A percentile compares a stretch with the other conserved stretches of the same genome.
These are phyloP conservation scores for Globisporangium okanoganense DNA, from an alignment of 352 stramenopile species.

Conservation along the genomic window DNA sequence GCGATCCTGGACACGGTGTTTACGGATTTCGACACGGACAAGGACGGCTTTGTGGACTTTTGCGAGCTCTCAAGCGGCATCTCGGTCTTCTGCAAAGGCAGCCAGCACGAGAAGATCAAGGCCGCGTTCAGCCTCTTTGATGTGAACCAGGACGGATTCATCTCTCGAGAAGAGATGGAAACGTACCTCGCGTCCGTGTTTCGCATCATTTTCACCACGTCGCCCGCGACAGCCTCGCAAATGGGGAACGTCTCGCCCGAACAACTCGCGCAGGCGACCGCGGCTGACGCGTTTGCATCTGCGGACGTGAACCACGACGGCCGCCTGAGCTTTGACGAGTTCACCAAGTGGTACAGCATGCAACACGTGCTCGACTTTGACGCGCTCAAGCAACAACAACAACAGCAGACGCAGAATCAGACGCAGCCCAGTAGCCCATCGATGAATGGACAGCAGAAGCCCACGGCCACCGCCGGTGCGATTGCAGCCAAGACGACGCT, in stretches of 20 bases:
- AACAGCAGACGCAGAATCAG: conserved; percentile 4
- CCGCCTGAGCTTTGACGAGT: conserved; percentile 75
- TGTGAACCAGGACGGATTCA: conserved; percentile 84
- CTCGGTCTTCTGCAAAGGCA: conserved; percentile 74
- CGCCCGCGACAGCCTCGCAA: conserved; percentile 33
- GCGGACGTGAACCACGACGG: conserved; percentile 66
- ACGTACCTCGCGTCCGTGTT: conserved; percentile 86
- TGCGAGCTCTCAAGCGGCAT: conserved; percentile 82
- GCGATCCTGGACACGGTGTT: conserved; percentile 68
- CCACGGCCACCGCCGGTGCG: not conserved
- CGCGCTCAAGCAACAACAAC: conserved; percentile 17
- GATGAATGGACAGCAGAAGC: not conserved
- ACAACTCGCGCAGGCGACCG: conserved; percentile 67
- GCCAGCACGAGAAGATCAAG: conserved; percentile 77
- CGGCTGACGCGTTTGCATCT: conserved; percentile 55
- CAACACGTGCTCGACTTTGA: conserved; percentile 23
- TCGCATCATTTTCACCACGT: conserved; percentile 75
- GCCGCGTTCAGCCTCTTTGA: conserved; percentile 86
- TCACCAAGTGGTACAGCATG: conserved; percentile 78
- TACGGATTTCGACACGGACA: conserved; percentile 67
- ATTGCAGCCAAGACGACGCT: conserved; percentile 31
- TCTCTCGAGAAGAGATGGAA: conserved; percentile 80
- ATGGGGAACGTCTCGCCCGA: conserved; percentile 56
- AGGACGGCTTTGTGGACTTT: conserved; percentile 83
- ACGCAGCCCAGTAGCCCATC: not conserved